These are phyloP conservation scores for Kalanchoe fedtschenkoi DNA, from an alignment of 164 flowering plant species.

Conservation along the genomic window DNA sequence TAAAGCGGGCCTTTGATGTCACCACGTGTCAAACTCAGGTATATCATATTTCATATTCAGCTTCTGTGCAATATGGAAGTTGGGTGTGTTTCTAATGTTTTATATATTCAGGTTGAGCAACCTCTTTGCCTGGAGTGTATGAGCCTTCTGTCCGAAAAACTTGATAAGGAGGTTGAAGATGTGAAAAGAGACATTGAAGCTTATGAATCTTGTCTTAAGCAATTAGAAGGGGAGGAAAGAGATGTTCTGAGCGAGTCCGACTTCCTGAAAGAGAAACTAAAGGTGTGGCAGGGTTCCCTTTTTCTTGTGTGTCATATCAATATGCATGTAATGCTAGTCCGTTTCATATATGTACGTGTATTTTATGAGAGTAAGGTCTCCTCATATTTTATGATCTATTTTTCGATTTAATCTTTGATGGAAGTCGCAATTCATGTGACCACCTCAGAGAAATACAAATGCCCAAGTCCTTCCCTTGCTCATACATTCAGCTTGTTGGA, in stretches of 20 bases:
- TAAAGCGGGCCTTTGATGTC: constrained; percentile 88
- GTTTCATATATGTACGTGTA: background rate
- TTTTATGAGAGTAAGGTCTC: background rate
- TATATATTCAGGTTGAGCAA: constrained; percentile 75
- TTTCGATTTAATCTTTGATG: background rate
- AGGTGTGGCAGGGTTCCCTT: constrained; percentile 33
- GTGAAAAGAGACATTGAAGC: constrained; percentile 85
- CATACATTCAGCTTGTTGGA: background rate
- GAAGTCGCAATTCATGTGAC: too few relatives aligned
- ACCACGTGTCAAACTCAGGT: constrained; percentile 88
- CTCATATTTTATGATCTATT: too few relatives aligned
- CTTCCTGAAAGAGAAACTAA: constrained; percentile 75
- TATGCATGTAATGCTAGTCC: background rate
- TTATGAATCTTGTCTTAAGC: constrained; percentile 87
- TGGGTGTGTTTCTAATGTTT: background rate
- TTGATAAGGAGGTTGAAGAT: constrained; percentile 98
- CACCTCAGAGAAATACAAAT: background rate
- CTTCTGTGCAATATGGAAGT: background rate
- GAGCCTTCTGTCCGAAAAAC: constrained; percentile 86
- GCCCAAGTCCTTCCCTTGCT: background rate
- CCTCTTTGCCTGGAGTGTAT: constrained; percentile 96
- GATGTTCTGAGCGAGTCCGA: constrained; percentile 84
- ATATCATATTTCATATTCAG: background rate
- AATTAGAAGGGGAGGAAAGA: constrained; percentile 69
- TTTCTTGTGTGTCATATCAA: background rate